Conservation (phyloP, 1,284 basidiomycete species). For the Pisolithus thermaeus region DNA sequence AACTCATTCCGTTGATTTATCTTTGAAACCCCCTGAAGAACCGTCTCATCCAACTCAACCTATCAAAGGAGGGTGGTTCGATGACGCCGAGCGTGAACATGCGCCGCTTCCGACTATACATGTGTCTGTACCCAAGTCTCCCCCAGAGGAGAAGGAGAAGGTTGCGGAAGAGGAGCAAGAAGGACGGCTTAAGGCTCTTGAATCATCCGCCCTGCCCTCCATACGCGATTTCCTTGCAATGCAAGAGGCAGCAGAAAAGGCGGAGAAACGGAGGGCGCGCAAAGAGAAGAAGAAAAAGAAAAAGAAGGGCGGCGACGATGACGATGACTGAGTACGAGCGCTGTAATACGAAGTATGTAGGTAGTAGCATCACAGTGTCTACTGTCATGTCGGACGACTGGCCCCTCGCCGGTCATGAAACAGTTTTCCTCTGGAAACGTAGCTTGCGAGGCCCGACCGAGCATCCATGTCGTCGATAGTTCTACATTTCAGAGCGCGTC, state of each 20-base stretch:
- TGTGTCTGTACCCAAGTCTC: slow-evolving; percentile 15
- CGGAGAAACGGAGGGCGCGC: slow-evolving; percentile 57
- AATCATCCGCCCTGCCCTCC: slow-evolving; percentile 72
- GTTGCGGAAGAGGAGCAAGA: slow-evolving; percentile 35
- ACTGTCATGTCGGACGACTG: slow-evolving; percentile 4
- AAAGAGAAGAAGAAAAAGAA: slow-evolving; percentile 77
- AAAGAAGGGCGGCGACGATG: slow-evolving; percentile 16
- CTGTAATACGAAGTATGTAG: background rate
- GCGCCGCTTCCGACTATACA: slow-evolving; percentile 1
- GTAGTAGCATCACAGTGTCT: background rate
- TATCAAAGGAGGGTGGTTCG: slow-evolving; percentile 18
- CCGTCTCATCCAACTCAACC: background rate
- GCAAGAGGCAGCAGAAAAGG: slow-evolving; percentile 59
- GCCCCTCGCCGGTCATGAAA: slow-evolving; percentile 14
- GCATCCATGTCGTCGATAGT: slow-evolving; percentile 79
- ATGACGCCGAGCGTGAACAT: slow-evolving; percentile 12
- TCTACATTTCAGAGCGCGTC: slow-evolving; percentile 30
- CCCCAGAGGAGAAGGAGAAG: background rate
- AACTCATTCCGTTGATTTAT: background rate
- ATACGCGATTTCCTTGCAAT: slow-evolving; percentile 75
- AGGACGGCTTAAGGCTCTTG: slow-evolving; percentile 60
- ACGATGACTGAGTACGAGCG: slow-evolving; percentile 22
- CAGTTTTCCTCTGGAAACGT: slow-evolving; percentile 57
- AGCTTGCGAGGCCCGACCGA: slow-evolving; percentile 63
- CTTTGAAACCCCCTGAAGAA: background rate